Conservation (phyloP, 768 basidiomycete genomes). For the Mycena haematopus region DNA sequence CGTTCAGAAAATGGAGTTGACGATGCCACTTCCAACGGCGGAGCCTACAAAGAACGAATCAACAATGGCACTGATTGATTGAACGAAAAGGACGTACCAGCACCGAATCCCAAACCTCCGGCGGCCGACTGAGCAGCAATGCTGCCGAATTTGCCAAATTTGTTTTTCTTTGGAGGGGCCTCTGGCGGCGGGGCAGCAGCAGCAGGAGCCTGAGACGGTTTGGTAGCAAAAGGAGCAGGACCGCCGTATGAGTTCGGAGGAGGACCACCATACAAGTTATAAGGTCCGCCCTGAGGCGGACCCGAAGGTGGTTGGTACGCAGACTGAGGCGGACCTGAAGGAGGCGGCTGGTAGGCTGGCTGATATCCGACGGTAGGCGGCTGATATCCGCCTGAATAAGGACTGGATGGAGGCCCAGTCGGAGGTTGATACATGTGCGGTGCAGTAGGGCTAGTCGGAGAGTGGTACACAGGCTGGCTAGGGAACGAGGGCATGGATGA, state of each 20-base stretch:
- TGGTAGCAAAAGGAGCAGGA: conserved; percentile 24
- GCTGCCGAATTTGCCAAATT: conserved; percentile 57
- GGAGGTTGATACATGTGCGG: conserved; percentile 7
- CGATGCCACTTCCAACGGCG: conserved; percentile 49
- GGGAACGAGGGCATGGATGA: conserved; percentile 19
- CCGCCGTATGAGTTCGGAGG: conserved; percentile 20
- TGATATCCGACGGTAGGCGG: conserved; percentile 4
- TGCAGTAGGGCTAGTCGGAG: neutral
- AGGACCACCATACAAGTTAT: conserved; percentile 18
- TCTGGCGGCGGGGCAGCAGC: conserved; percentile 14
- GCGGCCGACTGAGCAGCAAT: conserved; percentile 64
- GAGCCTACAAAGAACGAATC: conserved; percentile 41
- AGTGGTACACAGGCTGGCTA: conserved; percentile 16
- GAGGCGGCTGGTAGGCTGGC: conserved; percentile 7
- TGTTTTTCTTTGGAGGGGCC: conserved; percentile 58
- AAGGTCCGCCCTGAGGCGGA: conserved; percentile 10
- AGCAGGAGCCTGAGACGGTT: conserved; percentile 3
- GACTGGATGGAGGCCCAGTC: neutral
- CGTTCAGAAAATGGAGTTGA: conserved; percentile 54
- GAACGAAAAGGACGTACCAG: conserved; percentile 53
- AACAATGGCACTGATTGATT: neutral
- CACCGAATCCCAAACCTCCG: conserved; percentile 79
- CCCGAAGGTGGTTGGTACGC: conserved; percentile 18
- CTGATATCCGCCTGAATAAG: conserved; percentile 7
- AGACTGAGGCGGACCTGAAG: conserved; percentile 11